Base-by-base conservation (phyloP, 345 rosid species). In the Arabidopsis arenosa region DNA sequence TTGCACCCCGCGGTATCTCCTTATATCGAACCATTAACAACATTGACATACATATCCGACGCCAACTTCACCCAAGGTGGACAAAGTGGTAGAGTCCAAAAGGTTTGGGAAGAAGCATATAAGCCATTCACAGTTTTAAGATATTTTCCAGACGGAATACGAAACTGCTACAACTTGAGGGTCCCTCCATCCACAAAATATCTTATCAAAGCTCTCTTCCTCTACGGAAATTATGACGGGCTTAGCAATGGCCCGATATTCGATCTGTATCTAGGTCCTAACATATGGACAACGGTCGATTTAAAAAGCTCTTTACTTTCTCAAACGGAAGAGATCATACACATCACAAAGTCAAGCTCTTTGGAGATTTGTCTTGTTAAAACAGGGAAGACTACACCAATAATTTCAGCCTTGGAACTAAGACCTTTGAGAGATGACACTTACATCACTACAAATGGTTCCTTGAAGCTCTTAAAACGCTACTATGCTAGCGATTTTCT, bases 291-390 rank as follows among this genome's bases (percentile, higher is more conserved):
- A 13, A 74, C 84, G 0, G 66, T 84, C 13, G 64, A 30, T 32
- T 23, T 84, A 0, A n/a, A 41, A 21, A 37, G 13, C 59, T 4
- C 52, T 36, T 1, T 48, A 2, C 7, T 7, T 45, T 12, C 65
- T 49, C 74, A 3, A 79, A 70, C 62, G 43, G 73, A 5, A 13
- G 93, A 86, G 71, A 73, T 86, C 32, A 62, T 85, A 15, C 78
- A 88, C 73, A 39, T 53, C 10, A 51, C 82, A 12, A 23, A 40
- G 7, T 60, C 79, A 7, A 71, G 79, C 13, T 48, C 68, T 51
- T 55, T 84, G 32, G 53, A 80, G 56, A 40, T 88, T 33, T 90
- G 90, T 74, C 82, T 84, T 4, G 85, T 83, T 28, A 86, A 88
- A 21, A 70, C 76, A 63, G 72, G 75, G 9, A 72, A 66, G 39